Percentiles rank a stretch among this genome's conserved stretches.
These are phyloP conservation scores for Geoglossum cookeanum DNA, from an alignment of 2,329 filamentous ascomycete genomes.

Conservation along the genomic window DNA sequence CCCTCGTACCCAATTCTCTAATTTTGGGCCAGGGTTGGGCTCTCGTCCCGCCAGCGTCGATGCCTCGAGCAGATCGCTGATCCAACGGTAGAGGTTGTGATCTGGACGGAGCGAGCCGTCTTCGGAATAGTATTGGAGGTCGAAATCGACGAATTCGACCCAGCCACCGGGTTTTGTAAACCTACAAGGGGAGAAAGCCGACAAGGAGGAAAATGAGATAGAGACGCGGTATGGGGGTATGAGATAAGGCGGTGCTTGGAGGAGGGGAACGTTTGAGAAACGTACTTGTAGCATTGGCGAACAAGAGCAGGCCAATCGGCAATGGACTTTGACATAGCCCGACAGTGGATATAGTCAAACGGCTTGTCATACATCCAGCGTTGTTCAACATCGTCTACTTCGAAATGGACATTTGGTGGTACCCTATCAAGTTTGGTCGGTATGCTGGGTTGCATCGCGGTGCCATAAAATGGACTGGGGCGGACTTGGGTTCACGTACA, in stretches of 20 bases:
- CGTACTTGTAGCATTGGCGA: neutral
- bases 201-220: neutral
- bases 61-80: neutral
- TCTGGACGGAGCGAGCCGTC: neutral
- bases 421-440: neutral
- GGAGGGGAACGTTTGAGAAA: neutral
- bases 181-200: neutral
- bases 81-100: neutral
- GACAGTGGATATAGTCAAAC: constrained; percentile 4
- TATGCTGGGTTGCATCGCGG: neutral
- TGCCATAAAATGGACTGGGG: neutral
- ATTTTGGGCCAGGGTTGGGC: neutral
- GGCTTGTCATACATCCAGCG: neutral
- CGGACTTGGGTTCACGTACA: neutral
- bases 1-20: constrained; percentile 20
- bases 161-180: neutral
- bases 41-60: neutral
- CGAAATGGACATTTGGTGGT: constrained; percentile 6
- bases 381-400: constrained; percentile 6
- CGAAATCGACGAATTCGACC: constrained; percentile 3
- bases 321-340: neutral
- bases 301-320: neutral
- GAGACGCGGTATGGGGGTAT: neutral
- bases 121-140: constrained; percentile 1
- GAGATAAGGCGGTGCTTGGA: neutral